Percentiles rank a stretch among this genome's conserved stretches.
These are phyloP conservation scores for Nannochloropsis gaditana DNA, from an alignment of 108 stramenopile species.

Conservation along the genomic window DNA sequence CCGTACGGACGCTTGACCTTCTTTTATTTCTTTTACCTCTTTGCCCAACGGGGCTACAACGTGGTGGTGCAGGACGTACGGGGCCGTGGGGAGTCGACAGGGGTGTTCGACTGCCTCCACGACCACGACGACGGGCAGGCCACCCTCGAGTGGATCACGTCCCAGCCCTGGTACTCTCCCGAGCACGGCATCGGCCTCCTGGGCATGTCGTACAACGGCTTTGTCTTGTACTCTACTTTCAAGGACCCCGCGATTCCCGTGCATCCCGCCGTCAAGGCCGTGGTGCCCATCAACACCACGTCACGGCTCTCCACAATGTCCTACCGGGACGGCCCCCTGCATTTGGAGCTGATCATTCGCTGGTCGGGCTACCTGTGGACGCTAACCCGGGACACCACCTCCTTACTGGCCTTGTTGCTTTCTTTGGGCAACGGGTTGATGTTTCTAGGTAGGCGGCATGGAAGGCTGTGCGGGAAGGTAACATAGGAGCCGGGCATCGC, in stretches of 20 bases:
- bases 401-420: neutral
- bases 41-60: neutral
- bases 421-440: neutral
- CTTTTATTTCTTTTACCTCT: neutral
- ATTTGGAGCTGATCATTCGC: neutral
- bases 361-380: neutral
- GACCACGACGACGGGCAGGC: conserved; percentile 11
- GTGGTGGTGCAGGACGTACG: conserved; percentile 19
- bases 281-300: conserved; percentile 2
- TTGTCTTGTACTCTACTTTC: neutral
- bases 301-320: neutral
- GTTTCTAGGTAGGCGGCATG: neutral
- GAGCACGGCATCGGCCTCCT: conserved; percentile 4
- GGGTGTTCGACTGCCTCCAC: neutral
- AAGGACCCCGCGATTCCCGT: neutral
- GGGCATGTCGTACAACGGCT: neutral
- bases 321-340: neutral
- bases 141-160: neutral
- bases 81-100: neutral
- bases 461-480: neutral
- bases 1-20: neutral
- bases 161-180: conserved; percentile 14
- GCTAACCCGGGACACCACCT: neutral
- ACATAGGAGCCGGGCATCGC: neutral
- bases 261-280: neutral